These are phyloP conservation scores for Kodamaea lidongshanica DNA, from an alignment of 805 yeast genomes.

Conservation along the genomic window DNA sequence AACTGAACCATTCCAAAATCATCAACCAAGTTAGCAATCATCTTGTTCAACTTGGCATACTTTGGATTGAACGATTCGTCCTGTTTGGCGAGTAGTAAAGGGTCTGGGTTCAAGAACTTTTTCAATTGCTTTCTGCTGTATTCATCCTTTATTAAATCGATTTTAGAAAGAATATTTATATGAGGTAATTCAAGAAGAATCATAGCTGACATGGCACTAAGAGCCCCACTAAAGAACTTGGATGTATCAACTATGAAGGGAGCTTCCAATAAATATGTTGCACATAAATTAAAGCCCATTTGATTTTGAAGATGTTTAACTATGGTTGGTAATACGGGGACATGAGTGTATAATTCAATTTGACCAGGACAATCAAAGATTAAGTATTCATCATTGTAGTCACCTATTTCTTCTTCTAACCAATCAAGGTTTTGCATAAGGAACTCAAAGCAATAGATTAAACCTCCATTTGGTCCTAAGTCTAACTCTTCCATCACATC, in stretches of 20 bases:
- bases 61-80: slow-evolving; percentile 42
- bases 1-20: slow-evolving; percentile 99
- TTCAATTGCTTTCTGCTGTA: slow-evolving; percentile 71
- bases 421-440: slow-evolving; percentile 86
- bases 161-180: slow-evolving; percentile 78
- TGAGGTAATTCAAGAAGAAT: slow-evolving; percentile 91
- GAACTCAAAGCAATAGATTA: slow-evolving; percentile 90
- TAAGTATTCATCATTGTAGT: slow-evolving; percentile 86
- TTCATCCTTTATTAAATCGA: slow-evolving; percentile 79
- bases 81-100: slow-evolving; percentile 53
- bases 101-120: slow-evolving; percentile 87
- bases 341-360: slow-evolving; percentile 88
- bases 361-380: slow-evolving; percentile 98
- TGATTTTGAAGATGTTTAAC: slow-evolving; percentile 77
- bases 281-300: slow-evolving; percentile 83
- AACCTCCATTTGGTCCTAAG: slow-evolving; percentile 92
- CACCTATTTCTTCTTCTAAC: slow-evolving; percentile 97
- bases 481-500: slow-evolving; percentile 95
- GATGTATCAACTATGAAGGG: slow-evolving; percentile 87
- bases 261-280: slow-evolving; percentile 87
- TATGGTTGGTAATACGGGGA: slow-evolving; percentile 86
- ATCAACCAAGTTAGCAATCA: slow-evolving; percentile 86
- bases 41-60: slow-evolving; percentile 64
- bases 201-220: slow-evolving; percentile 98
- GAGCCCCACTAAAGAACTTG: slow-evolving; percentile 91